Evolutionary conservation across 2,329 filamentous ascomycete genomes (phyloP).

Genomic region (Dactylellina leptospora): DNA sequence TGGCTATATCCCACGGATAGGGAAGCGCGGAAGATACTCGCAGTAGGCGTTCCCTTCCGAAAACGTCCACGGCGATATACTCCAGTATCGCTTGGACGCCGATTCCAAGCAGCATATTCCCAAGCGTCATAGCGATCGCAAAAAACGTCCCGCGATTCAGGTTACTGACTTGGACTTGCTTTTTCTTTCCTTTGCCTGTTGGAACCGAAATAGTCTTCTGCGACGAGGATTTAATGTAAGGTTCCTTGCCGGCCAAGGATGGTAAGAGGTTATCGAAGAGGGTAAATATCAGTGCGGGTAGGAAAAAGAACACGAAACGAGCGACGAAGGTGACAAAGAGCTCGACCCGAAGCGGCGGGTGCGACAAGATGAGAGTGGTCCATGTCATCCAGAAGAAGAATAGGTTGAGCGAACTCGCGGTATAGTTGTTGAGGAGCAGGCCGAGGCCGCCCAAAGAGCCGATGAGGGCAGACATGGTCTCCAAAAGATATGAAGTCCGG

Average conservation of each 20-base stretch:
- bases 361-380: constrained; percentile 81
- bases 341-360: constrained; percentile 78
- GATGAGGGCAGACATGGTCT: constrained; percentile 48
- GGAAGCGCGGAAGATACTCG: constrained; percentile 70
- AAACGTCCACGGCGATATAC: constrained; percentile 65
- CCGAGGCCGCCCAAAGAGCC: constrained; percentile 66
- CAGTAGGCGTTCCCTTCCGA: constrained; percentile 67
- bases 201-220: constrained; percentile 61
- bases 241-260: constrained; percentile 72
- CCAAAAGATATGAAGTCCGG: too few species aligned
- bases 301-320: constrained; percentile 74
- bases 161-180: constrained; percentile 54
- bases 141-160: constrained; percentile 57
- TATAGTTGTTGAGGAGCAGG: constrained; percentile 73
- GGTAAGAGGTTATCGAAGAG: constrained; percentile 76
- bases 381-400: constrained; percentile 92
- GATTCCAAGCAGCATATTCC: constrained; percentile 68
- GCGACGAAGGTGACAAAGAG: constrained; percentile 74
- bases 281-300: constrained; percentile 77
- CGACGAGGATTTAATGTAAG: constrained; percentile 59
- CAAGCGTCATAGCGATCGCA: constrained; percentile 66
- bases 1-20: constrained; percentile 70
- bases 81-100: constrained; percentile 68
- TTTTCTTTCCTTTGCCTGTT: constrained; percentile 63
- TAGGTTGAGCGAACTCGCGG: constrained; percentile 81